Evolutionary conservation across 192 early-diverging fungal species (phyloP), one percentile per base, ranked within the genome.

Genomic region (Gonapodya prolifera): DNA sequence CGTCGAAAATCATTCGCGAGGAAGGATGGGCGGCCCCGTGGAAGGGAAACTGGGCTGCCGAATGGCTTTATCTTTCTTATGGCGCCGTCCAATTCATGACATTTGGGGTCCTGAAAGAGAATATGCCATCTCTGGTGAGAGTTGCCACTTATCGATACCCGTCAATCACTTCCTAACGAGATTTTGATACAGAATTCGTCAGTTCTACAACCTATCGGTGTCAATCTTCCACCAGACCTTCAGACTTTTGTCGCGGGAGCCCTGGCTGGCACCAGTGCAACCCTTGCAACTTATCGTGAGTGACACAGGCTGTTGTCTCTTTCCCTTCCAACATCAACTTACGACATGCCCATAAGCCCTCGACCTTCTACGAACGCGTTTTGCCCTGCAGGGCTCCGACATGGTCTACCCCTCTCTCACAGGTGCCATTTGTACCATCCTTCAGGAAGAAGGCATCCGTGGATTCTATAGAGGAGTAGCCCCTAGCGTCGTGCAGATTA

Each of bases 21-120:
- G 73, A 77, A 77, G 77, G 32, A 2, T 28, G 35, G n/a, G 78
- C 90, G 84, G 95, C 91, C 17, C 83, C 96, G 33, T 99, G 93
- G 88, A 97, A 97, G 76, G 97, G 97, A 33, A 99, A 99, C 77
- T 81, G 94, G 80, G 90, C 95, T 0, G 97, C 97, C 2, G 93
- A 94, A 82, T 95, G 93, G 77, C 85, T 99, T 2, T 99, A 99
- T 80, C 80, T 99, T 70, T 86, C 91, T 1, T 99, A 97, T 78
- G 95, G 95, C 2, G 91, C 91, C 0, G 82, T 89, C 33, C 96
- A 99, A 82, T 99, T 99, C 45, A n/a, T n/a, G n/a, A n/a, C n/a
- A n/a, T n/a, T n/a, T n/a, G n/a, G n/a, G n/a, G n/a, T n/a, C n/a
- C n/a, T n/a, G n/a, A n/a, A n/a, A n/a, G n/a, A n/a, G n/a, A n/a